Evolutionary conservation across 73 alveolate species (phyloP).

Genomic region (Blepharisma japonicum): DNA sequence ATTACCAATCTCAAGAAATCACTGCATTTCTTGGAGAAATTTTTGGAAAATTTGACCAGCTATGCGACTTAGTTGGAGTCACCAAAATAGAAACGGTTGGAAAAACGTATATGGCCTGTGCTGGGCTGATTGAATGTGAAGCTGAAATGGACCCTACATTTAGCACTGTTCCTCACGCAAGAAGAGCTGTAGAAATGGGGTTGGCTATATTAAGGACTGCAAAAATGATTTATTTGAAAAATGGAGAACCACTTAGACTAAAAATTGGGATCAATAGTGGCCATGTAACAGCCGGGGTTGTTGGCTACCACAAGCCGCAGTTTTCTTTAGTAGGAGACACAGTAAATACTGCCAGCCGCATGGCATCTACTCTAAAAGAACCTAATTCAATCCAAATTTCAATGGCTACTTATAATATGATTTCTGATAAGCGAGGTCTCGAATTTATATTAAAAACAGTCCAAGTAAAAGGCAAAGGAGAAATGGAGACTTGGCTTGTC

Average conservation of each 20-base stretch:
- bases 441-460: background rate
- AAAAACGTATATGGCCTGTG: constrained; percentile 80
- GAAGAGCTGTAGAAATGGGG: constrained; percentile 31
- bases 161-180: constrained; percentile 35
- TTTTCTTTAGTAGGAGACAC: constrained; percentile 98
- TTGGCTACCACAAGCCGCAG: constrained; percentile 98
- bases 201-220: constrained; percentile 18
- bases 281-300: constrained; percentile 96
- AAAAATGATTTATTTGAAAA: constrained; percentile 16
- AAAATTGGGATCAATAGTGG: constrained; percentile 98
- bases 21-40: constrained; percentile 60
- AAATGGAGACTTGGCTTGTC: constrained; percentile 27
- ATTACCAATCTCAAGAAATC: constrained; percentile 52
- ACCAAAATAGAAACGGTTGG: constrained; percentile 85
- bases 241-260: constrained; percentile 39
- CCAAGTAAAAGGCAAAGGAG: constrained; percentile 36
- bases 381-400: constrained; percentile 25
- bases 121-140: constrained; percentile 78
- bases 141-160: constrained; percentile 30
- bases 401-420: background rate
- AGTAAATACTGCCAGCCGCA: constrained; percentile 97
- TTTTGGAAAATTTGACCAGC: constrained; percentile 69
- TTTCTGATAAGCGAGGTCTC: constrained; percentile 1
- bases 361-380: constrained; percentile 74
- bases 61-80: constrained; percentile 48